Percentiles rank a stretch among this genome's conserved stretches.
phyloP scores from a whole-genome alignment of 306 rosid species.

The Begonia masoniana region DNA sequence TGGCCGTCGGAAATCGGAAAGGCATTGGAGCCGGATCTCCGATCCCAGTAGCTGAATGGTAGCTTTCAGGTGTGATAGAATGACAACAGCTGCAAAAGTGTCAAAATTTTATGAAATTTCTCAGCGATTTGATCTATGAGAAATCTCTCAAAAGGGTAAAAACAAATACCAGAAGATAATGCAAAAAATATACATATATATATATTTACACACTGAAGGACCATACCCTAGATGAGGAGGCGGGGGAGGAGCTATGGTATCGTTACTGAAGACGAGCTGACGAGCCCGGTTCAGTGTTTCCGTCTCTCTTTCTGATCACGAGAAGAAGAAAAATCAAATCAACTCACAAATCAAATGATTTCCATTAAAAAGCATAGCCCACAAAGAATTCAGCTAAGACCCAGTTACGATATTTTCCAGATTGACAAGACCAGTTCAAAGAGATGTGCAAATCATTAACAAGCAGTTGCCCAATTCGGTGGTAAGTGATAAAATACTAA shows the following conservation, averaged over 20 bases:
- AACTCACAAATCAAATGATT: constrained; percentile 3
- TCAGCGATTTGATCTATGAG: no score
- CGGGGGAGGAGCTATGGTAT: constrained; percentile 45
- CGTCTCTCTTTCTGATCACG: constrained; percentile 84
- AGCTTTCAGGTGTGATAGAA: constrained; percentile 38
- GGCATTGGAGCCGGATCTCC: constrained; percentile 40
- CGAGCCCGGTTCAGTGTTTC: constrained; percentile 95
- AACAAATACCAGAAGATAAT: background rate
- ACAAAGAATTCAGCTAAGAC: background rate
- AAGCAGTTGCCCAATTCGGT: background rate
- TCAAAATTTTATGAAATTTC: no score
- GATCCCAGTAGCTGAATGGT: constrained; percentile 23
- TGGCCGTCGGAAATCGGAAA: constrained; percentile 48
- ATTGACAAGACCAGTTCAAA: constrained; percentile 36
- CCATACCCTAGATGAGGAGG: constrained; percentile 66
- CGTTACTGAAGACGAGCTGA: constrained; percentile 76
- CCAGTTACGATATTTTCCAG: constrained; percentile 1
- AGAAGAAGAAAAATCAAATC: constrained; percentile 17
- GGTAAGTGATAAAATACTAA: no score
- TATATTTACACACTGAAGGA: background rate
- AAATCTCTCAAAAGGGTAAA: background rate
- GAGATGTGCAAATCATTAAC: constrained; percentile 20
- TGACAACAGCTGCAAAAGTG: constrained; percentile 40
- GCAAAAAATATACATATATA: background rate
- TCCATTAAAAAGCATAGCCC: constrained; percentile 1